A percentile compares a stretch with the other conserved stretches of the same genome.
These are phyloP conservation scores for Nakaseomyces delphensis DNA, from an alignment of 1,139 yeast genomes.

Conservation along the genomic window DNA sequence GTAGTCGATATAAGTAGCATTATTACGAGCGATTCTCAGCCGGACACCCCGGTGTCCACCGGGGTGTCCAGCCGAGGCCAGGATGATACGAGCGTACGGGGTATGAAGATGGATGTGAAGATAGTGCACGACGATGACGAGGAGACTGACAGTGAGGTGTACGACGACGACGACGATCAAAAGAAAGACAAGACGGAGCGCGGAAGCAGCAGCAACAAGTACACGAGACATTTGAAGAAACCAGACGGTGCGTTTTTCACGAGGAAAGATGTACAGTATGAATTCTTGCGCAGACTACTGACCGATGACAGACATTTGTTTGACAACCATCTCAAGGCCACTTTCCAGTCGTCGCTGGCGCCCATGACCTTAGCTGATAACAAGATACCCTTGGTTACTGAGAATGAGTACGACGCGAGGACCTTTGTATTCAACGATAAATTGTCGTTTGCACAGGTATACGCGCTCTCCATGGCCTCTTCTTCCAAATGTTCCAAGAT, in stretches of 20 bases:
- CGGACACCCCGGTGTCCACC: too few relatives aligned
- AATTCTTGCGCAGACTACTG: constrained; percentile 59
- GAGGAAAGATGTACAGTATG: constrained; percentile 82
- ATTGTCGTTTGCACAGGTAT: constrained; percentile 76
- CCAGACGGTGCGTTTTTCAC: constrained; percentile 89
- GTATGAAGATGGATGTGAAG: background rate
- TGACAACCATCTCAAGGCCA: constrained; percentile 37
- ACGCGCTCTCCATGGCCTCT: constrained; percentile 72
- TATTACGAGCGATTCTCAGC: background rate
- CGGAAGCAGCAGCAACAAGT: constrained; percentile 18
- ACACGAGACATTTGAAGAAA: constrained; percentile 63
- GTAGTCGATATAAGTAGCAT: constrained; percentile 1
- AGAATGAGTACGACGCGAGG: constrained; percentile 27
- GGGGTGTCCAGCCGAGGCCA: too few relatives aligned
- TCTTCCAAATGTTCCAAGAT: constrained; percentile 79
- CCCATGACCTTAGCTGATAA: constrained; percentile 14
- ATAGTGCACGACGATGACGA: constrained; percentile 10
- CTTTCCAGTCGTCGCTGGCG: constrained; percentile 14
- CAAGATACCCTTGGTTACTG: constrained; percentile 28
- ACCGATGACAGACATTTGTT: constrained; percentile 58
- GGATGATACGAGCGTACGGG: background rate
- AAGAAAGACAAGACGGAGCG: constrained; percentile 6
- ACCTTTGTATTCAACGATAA: constrained; percentile 38
- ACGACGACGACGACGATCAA: constrained; percentile 12
- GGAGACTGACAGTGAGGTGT: constrained; percentile 22